A percentile compares a stretch with the other conserved stretches of the same genome.
phyloP scores from a whole-genome alignment of 73 alveolate species.

The Stentor coeruleus region DNA sequence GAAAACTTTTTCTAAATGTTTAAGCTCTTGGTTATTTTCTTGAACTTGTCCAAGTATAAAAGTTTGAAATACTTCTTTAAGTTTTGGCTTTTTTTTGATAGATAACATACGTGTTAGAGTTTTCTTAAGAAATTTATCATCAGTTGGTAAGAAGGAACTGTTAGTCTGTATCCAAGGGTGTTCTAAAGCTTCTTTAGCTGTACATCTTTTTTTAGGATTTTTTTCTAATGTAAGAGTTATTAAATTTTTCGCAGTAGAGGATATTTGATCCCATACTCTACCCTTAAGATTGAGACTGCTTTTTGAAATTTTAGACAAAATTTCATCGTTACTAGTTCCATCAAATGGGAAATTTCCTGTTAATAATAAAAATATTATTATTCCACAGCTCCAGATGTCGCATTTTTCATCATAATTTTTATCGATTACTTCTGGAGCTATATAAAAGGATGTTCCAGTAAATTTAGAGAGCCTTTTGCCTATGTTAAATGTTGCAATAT shows the following conservation, averaged over 20 bases:
- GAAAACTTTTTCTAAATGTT: neutral
- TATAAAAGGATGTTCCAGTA: constrained; percentile 47
- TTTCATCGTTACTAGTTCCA: constrained; percentile 40
- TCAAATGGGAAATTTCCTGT: constrained; percentile 43
- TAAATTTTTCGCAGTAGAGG: constrained; percentile 43
- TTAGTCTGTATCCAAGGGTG: constrained; percentile 34
- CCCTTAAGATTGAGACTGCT: neutral
- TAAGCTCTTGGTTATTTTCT: neutral
- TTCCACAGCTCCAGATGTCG: constrained; percentile 56
- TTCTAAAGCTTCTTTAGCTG: constrained; percentile 37
- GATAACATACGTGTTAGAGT: too few relatives aligned
- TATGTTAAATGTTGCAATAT: constrained; percentile 42
- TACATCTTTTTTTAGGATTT: constrained; percentile 35
- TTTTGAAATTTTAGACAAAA: constrained; percentile 12
- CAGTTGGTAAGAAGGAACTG: neutral
- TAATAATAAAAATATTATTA: constrained; percentile 38
- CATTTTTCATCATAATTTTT: constrained; percentile 51
- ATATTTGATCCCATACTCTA: constrained; percentile 33
- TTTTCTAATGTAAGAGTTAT: constrained; percentile 27
- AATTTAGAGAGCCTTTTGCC: constrained; percentile 24
- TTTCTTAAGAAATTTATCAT: neutral
- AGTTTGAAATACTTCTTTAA: neutral
- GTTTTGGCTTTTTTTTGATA: neutral
- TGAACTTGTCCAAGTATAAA: neutral
- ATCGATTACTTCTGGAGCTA: constrained; percentile 56